phyloP scores from a whole-genome alignment of 352 stramenopile genomes.

The Labyrinthula sp. region DNA sequence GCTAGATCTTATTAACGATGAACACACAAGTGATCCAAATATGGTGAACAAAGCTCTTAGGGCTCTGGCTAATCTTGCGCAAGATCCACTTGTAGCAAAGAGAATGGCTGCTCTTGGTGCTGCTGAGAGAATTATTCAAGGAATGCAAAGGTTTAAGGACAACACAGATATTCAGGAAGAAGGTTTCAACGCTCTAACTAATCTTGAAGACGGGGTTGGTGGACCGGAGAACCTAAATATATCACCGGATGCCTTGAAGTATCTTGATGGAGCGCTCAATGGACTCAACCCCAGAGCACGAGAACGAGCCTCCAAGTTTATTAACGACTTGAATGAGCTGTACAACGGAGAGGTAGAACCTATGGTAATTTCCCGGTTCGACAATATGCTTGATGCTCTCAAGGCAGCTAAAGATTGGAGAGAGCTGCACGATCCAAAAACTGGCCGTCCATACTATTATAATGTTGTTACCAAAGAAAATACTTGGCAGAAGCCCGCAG shows the following conservation, averaged over 20 bases:
- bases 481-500: conserved; percentile 31
- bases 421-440: conserved; percentile 36
- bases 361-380: conserved; percentile 16
- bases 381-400: conserved; percentile 1
- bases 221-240: too few relatives aligned
- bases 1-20: conserved; percentile 2
- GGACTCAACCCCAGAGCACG: too few relatives aligned
- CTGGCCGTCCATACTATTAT: conserved; percentile 36
- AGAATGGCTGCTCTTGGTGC: conserved; percentile 9
- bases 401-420: conserved; percentile 11
- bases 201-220: conserved; percentile 19
- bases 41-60: conserved; percentile 1
- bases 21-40: conserved; percentile 10
- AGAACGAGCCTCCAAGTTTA: conserved; percentile 11
- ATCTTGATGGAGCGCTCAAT: too few relatives aligned
- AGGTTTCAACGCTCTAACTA: conserved; percentile 4
- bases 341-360: conserved; percentile 28
- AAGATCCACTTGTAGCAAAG: conserved; percentile 8
- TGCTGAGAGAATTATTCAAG: conserved; percentile 10
- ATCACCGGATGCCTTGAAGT: too few relatives aligned
- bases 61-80: conserved; percentile 11
- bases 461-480: conserved; percentile 34
- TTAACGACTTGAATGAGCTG: conserved; percentile 13
- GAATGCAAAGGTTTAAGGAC: conserved; percentile 5
- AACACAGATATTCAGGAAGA: conserved; percentile 14